phyloP scores from a whole-genome alignment of 169 alveolate genomes.

The Cryptosporidium viatorum region DNA sequence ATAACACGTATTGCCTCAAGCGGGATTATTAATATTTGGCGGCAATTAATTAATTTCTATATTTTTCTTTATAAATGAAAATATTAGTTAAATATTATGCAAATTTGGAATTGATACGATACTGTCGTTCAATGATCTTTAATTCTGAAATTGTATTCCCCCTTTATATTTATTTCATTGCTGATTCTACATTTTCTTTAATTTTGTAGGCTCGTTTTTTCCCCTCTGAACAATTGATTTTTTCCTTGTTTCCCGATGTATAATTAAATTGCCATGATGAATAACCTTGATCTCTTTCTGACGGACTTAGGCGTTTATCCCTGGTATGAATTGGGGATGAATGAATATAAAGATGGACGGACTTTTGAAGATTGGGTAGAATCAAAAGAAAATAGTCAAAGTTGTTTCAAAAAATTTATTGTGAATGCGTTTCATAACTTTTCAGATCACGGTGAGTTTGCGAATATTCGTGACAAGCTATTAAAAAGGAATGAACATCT shows the following conservation, averaged over 20 bases:
- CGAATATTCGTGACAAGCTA: background rate
- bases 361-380: conserved; percentile 31
- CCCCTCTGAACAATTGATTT: background rate
- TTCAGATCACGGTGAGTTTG: background rate
- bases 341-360: conserved; percentile 19
- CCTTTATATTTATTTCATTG: background rate
- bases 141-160: background rate
- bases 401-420: conserved; percentile 21
- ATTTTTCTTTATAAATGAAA: background rate
- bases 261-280: background rate
- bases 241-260: background rate
- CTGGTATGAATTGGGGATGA: conserved; percentile 51
- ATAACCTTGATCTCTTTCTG: conserved; percentile 6
- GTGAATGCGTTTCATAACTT: background rate
- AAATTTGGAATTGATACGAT: background rate
- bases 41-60: background rate
- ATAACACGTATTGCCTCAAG: conserved; percentile 52
- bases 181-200: too few relatives aligned
- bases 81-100: too few relatives aligned
- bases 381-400: conserved; percentile 18
- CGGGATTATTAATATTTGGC: background rate
- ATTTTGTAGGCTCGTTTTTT: background rate
- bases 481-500: conserved; percentile 20
- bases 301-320: conserved; percentile 45
- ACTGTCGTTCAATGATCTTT: background rate